phyloP scores from a whole-genome alignment of 495 filamentous ascomycete species.

The Talaromyces nanjingensis region DNA sequence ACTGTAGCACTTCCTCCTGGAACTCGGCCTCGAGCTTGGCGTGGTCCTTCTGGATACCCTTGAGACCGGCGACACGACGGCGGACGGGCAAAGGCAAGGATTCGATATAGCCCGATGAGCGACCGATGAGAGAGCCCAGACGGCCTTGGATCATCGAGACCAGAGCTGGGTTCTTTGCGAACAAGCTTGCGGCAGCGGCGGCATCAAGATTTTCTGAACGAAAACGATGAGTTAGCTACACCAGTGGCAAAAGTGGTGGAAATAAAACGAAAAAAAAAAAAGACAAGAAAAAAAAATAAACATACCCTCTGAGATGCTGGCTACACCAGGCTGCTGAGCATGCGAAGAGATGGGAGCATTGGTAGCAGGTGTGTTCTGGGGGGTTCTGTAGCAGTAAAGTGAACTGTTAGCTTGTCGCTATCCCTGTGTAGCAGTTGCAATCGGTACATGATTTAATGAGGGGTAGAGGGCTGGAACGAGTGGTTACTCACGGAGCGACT shows the following conservation, averaged over 20 bases:
- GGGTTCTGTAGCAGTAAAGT: constrained; percentile 54
- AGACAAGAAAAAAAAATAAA: constrained; percentile 16
- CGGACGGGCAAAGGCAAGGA: constrained; percentile 82
- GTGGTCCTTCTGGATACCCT: constrained; percentile 98
- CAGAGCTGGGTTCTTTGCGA: constrained; percentile 87
- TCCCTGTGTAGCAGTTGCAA: background rate
- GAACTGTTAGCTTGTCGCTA: constrained; percentile 5
- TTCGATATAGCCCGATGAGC: constrained; percentile 96
- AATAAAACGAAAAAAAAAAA: constrained; percentile 5
- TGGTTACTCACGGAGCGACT: constrained; percentile 68
- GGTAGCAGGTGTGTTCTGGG: constrained; percentile 90
- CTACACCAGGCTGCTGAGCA: constrained; percentile 88
- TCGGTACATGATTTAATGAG: background rate
- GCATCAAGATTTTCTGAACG: constrained; percentile 78
- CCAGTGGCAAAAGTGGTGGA: background rate
- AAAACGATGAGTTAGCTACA: constrained; percentile 2
- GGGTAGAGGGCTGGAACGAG: constrained; percentile 10
- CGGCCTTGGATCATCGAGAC: constrained; percentile 97
- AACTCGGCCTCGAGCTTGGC: constrained; percentile 96
- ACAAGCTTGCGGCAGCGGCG: constrained; percentile 79
- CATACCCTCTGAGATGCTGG: constrained; percentile 96
- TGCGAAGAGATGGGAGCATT: constrained; percentile 97
- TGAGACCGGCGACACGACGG: constrained; percentile 87
- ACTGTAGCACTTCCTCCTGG: constrained; percentile 92
- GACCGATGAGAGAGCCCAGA: constrained; percentile 85